Conservation (phyloP, 2,329 filamentous ascomycete genomes). For the Curvularia hawaiiensis region DNA sequence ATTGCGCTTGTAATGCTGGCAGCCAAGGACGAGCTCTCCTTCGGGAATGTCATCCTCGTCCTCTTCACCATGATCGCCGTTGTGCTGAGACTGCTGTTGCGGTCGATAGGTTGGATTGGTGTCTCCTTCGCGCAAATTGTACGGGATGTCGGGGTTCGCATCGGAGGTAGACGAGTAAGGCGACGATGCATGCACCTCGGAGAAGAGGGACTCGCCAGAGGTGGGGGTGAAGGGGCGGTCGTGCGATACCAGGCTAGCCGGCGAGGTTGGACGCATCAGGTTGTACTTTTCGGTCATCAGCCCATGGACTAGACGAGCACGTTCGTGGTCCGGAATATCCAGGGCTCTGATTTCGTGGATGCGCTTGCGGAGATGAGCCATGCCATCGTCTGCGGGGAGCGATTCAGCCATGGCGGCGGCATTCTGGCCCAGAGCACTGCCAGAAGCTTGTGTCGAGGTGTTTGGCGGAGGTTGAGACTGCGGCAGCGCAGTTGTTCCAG, state of each 20-base stretch:
- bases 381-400: slow-evolving; percentile 58
- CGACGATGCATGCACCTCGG: slow-evolving; percentile 41
- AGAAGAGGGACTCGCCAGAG: slow-evolving; percentile 43
- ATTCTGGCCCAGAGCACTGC: slow-evolving; percentile 26
- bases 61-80: slow-evolving; percentile 51
- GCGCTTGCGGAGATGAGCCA: slow-evolving; percentile 53
- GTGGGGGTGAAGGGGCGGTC: slow-evolving; percentile 48
- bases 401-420: slow-evolving; percentile 39
- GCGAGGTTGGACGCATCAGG: slow-evolving; percentile 44
- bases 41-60: slow-evolving; percentile 58
- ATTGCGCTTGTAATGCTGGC: slow-evolving; percentile 91
- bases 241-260: slow-evolving; percentile 46
- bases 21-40: slow-evolving; percentile 66
- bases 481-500: slow-evolving; percentile 32
- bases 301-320: slow-evolving; percentile 55
- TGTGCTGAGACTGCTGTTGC: slow-evolving; percentile 16
- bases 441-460: slow-evolving; percentile 18
- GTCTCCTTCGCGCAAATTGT: slow-evolving; percentile 43
- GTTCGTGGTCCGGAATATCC: slow-evolving; percentile 53
- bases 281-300: slow-evolving; percentile 57
- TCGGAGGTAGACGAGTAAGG: slow-evolving; percentile 43
- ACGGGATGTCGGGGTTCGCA: slow-evolving; percentile 41
- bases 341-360: slow-evolving; percentile 55
- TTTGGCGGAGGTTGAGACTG: slow-evolving; percentile 27
- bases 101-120: slow-evolving; percentile 39